These are phyloP conservation scores for Lichtheimia corymbifera DNA, from an alignment of 371 early-diverging fungal genomes.

Conservation along the genomic window DNA sequence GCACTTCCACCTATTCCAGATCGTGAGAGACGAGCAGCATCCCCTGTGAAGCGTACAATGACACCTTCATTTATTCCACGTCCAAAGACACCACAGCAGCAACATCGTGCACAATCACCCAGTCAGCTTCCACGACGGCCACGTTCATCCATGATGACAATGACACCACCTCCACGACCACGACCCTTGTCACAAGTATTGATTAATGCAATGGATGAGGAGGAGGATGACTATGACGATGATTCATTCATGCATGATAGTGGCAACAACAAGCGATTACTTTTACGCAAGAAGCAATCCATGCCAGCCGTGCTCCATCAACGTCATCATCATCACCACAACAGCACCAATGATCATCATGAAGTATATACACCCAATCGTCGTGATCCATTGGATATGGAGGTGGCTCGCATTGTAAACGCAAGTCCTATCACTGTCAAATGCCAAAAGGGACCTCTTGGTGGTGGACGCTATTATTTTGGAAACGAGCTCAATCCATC, in stretches of 20 bases:
- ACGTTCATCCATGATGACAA: constrained; percentile 21
- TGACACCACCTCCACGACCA: constrained; percentile 23
- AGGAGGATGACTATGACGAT: too few relatives aligned
- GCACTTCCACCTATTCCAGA: constrained; percentile 9
- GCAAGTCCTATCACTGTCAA: constrained; percentile 51
- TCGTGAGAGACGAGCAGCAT: constrained; percentile 18
- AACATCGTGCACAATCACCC: constrained; percentile 22
- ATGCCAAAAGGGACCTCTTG: constrained; percentile 42
- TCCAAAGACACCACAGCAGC: constrained; percentile 39
- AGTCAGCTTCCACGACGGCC: constrained; percentile 33
- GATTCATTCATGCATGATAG: too few relatives aligned
- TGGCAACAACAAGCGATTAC: constrained; percentile 1
- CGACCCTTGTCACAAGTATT: constrained; percentile 22
- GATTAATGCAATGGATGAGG: too few relatives aligned
- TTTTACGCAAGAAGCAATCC: constrained; percentile 32
- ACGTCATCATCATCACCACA: background rate
- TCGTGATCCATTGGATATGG: constrained; percentile 58
- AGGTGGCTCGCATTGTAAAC: constrained; percentile 59
- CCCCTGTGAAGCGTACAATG: constrained; percentile 23
- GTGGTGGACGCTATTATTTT: constrained; percentile 60
- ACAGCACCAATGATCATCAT: background rate
- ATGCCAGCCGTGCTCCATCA: constrained; percentile 21
- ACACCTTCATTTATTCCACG: constrained; percentile 54
- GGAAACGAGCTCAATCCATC: constrained; percentile 53
- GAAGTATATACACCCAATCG: constrained; percentile 42